Evolutionary conservation across 2,329 filamentous ascomycete genomes (phyloP), one percentile per base, ranked within the genome.

Genomic region (Cordyceps pruinosa): DNA sequence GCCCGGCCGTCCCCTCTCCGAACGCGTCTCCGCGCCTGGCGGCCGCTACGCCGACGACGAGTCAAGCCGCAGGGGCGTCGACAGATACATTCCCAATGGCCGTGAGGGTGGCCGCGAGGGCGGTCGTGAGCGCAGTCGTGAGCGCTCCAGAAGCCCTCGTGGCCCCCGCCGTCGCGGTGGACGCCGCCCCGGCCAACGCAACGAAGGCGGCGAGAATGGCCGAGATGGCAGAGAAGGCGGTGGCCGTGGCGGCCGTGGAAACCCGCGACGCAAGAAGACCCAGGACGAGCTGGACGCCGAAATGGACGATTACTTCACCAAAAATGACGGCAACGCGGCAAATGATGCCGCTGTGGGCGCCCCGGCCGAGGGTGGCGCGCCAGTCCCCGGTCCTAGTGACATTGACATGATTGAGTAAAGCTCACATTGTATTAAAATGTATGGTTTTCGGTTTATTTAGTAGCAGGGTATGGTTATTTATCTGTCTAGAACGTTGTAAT

Each of bases 241-340:
- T 15, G 51, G 70, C 15, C 69, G 74, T 26, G 71, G 70, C 23
- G 72, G 71, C 41, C 69, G 73, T 25, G 70, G 71, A 23, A 73
- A 77, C 54, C 80, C 81, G 39, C 81, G 89, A 49, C 79, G 85
- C 2, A 87, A 84, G 73, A 96, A 96, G 81, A 96, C 92, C 0
- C 88, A 91, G 63, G 89, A 96, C 65, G 90, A 97, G 69, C 78
- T 97, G 41, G 92, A 97, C 70, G 90, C 89, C n/a, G 92, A 97
- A 73, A 97, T 97, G 92, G 90, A 87, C 30, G 90, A 96, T 68
- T 97, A 97, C 72, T 97, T 90, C 77, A 85, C 81, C 30, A 75
- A 74, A 26, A 59, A 64, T 52, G 65, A 65, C 49, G 60, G 65
- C 52, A 65, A 67, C 26, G 61, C 66, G 7, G 65, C 69, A 23